Evolutionary conservation across 2,329 filamentous ascomycete genomes (phyloP), one percentile per base, ranked within the genome.

Genomic region (Trichophyton mentagrophytes): DNA sequence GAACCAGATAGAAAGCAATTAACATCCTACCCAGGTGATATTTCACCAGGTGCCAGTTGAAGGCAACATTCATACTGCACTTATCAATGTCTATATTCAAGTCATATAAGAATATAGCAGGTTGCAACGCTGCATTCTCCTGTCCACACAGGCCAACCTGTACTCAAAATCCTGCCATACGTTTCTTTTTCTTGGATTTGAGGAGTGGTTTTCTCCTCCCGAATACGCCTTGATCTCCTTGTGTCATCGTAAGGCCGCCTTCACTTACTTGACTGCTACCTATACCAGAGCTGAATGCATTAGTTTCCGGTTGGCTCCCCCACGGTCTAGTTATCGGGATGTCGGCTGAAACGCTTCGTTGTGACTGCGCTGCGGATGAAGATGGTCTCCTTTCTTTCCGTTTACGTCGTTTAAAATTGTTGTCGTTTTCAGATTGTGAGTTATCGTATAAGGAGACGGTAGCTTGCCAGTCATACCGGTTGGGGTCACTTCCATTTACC

Each of bases 81-180:
- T 8, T 38, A 38, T 38, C 33, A 13, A 38, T 3, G 9, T 38
- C 33, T 38, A 38, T 38, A 38, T 38, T 38, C 11, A 38, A 13
- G 3, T 38, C 11, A 13, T 38, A 44, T 44, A 7, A 44, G 2
- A 7, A n/a, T n/a, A 51, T 22, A 9, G 1, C 11, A 9, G 25
- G 3, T 27, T 15, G 20, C 20, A 30, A 51, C 3, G 8, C 8
- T 13, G 7, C 46, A 30, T 27, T 7, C n/a, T 4, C 8, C 20
- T 51, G 25, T 1, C 1, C 22, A 22, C 20, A 25, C 13, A 13
- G 5, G 46, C 3, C 22, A 25, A 6, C 5, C 20, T 51, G 20
- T 27, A 17, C 25, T 66, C 70, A 76, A 62, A 76, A 76, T 11
- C 74, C 74, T 30, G 73, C 74, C 20, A 71, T 68, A 59, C 74